phyloP scores from a whole-genome alignment of 2,329 filamentous ascomycete species.

The Trichoderma atrobrunneum region DNA sequence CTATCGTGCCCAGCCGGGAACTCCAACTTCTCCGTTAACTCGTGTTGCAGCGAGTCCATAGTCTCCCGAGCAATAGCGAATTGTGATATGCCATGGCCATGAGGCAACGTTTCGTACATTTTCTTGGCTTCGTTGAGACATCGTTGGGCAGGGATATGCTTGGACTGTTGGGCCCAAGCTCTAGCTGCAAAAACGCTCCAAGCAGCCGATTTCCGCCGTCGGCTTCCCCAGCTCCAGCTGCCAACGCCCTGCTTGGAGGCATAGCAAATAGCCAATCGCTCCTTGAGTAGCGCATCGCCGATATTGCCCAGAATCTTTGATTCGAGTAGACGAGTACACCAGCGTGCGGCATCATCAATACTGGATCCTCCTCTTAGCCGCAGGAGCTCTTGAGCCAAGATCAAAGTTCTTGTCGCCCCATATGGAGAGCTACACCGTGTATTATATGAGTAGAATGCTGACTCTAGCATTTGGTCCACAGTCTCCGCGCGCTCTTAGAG shows the following conservation, averaged over 20 bases:
- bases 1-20: slow-evolving; percentile 30
- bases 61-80: slow-evolving; percentile 53
- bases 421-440: slow-evolving; percentile 78
- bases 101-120: slow-evolving; percentile 51
- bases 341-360: slow-evolving; percentile 82
- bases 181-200: slow-evolving; percentile 85
- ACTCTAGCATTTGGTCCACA: slow-evolving; percentile 83
- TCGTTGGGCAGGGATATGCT: slow-evolving; percentile 73
- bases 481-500: slow-evolving; percentile 77
- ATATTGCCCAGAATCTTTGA: slow-evolving; percentile 69
- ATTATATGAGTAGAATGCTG: slow-evolving; percentile 87
- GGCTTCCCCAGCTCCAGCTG: slow-evolving; percentile 64
- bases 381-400: slow-evolving; percentile 77
- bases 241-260: slow-evolving; percentile 67
- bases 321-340: slow-evolving; percentile 79
- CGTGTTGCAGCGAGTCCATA: slow-evolving; percentile 50
- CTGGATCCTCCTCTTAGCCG: slow-evolving; percentile 75
- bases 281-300: slow-evolving; percentile 79
- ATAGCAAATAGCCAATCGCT: slow-evolving; percentile 84
- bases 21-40: slow-evolving; percentile 48
- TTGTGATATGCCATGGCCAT: slow-evolving; percentile 50
- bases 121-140: slow-evolving; percentile 68
- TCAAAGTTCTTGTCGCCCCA: slow-evolving; percentile 73
- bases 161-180: slow-evolving; percentile 74
- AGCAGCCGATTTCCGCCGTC: slow-evolving; percentile 80